Evolutionary conservation across 257 asterid species (phyloP), one percentile per base, ranked within the genome.

Genomic region (Galeopsis tetrahit): DNA sequence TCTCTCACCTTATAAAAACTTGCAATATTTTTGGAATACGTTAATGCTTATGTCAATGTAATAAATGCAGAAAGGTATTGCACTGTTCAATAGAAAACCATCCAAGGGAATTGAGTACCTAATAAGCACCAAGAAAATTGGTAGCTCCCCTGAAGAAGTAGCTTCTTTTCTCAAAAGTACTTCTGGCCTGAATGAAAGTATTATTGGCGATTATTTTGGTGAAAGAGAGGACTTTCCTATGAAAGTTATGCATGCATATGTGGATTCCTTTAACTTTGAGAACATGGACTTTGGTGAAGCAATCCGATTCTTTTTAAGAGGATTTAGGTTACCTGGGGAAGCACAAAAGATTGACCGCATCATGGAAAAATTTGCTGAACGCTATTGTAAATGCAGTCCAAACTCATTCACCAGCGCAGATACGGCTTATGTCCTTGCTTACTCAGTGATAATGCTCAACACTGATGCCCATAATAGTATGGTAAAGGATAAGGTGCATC

Each of bases 281-380:
- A 87, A 82, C 71, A 92, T 92, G 97, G 89, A 86, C 79, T 95
- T 95, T 79, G 99, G 97, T 59, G 96, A 88, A 79, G 96, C 99
- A 70, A 90, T 95, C 80, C 86, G 99, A 77, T 92, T 88, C 80
- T 95, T 95, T 83, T 83, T 95, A 38, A 82, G 95, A 85, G 98
- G 99, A 68, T 95, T 95, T 77, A 90, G 99, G 75, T 84, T 95
- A 66, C 99, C 99, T 70, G 99, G 99, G 58, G 99, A 95, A 83
- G 98, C 99, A 57, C 99, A 95, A 81, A 95, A 95, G 83, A 95
- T 95, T 36, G 99, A 95, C 68, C 95, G 98, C 53, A 90, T 95
- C 80, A 95, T 95, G 99, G 99, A 95, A 80, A 95, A 95, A 77
- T 95, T 95, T 90, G 99, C 99, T 52, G 98, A 95, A 75, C 97